phyloP scores from a whole-genome alignment of 352 stramenopile species.

The Plasmopara halstedii region DNA sequence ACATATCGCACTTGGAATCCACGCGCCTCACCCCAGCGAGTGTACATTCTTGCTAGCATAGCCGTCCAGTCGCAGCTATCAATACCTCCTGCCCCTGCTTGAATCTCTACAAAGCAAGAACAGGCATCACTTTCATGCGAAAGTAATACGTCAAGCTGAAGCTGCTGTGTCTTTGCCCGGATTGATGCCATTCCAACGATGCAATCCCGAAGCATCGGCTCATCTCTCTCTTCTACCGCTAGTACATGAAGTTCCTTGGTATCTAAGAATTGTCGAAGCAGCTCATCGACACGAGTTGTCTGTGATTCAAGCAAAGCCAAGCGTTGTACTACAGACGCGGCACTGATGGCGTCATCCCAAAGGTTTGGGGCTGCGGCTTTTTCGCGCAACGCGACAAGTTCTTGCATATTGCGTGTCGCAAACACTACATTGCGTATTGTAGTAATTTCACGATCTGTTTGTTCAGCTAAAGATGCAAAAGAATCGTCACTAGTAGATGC shows the following conservation, averaged over 20 bases:
- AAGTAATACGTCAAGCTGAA: conserved; percentile 58
- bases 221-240: conserved; percentile 54
- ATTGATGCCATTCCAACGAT: conserved; percentile 30
- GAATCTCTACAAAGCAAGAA: conserved; percentile 76
- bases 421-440: conserved; percentile 45
- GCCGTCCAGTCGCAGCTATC: conserved; percentile 95
- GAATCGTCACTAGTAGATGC: conserved; percentile 24
- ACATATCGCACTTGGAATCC: conserved; percentile 73
- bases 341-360: conserved; percentile 55
- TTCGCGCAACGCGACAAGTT: conserved; percentile 34
- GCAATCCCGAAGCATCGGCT: conserved; percentile 43
- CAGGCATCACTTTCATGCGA: conserved; percentile 42
- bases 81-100: conserved; percentile 84
- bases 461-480: conserved; percentile 30
- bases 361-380: conserved; percentile 39
- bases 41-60: conserved; percentile 96
- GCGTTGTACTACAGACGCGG: conserved; percentile 49
- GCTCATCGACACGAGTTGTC: conserved; percentile 25
- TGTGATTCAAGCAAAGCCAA: conserved; percentile 47
- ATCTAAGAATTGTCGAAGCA: conserved; percentile 47
- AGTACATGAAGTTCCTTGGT: conserved; percentile 53
- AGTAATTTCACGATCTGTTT: conserved; percentile 31
- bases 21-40: conserved; percentile 43
- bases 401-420: conserved; percentile 25
- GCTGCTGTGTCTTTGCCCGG: conserved; percentile 33